Evolutionary conservation across 495 filamentous ascomycete genomes (phyloP), one percentile per base, ranked within the genome.

Genomic region (Jackrogersella minutella): DNA sequence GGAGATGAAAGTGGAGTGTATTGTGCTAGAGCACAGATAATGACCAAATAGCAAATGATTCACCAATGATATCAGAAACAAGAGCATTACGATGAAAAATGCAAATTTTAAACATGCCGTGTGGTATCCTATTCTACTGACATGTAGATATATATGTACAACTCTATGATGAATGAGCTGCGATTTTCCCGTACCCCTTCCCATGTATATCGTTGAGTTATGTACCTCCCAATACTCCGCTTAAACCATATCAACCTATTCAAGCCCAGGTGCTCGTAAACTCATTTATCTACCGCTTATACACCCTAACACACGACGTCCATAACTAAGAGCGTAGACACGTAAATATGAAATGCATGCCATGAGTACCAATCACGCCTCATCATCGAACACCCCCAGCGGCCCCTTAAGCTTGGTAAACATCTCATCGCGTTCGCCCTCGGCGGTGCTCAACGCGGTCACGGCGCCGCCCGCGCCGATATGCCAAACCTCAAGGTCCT

Each of bases 351-450:
- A 65, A 26, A 21, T 26, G 6, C 1, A 10, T 31, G 19, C 14
- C 39, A 37, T 40, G 9, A 16, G 4, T 13, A 44, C 16, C 3
- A n/a, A 41, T 66, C 52, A 74, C 39, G 64, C 69, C 51, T 80
- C 79, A 3, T 74, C 79, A 17, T 75, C 76, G 65, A 85, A 87
- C 19, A 85, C 70, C 3, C 86, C 81, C 67, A 89, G 76, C 22
- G 91, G 88, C 5, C 87, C 88, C 51, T 81, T 80, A 41, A 95
- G 74, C 78, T 97, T 98, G 28, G 86, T 88, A 67, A 87, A 77
- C 93, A 97, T 97, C 81, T 97, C 95, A 51, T 95, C 90, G 82
- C 87, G 90, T 82, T 98, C 94, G 6, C 86, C 93, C 39, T 88
- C 82, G 1, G 87, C 80, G 1, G 86, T 88, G 72, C 91, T 96